Percentiles rank a stretch among this genome's conserved stretches.
phyloP scores from a whole-genome alignment of 225 moss, liverwort and hornwort genomes.

The Marchantia polymorpha region DNA sequence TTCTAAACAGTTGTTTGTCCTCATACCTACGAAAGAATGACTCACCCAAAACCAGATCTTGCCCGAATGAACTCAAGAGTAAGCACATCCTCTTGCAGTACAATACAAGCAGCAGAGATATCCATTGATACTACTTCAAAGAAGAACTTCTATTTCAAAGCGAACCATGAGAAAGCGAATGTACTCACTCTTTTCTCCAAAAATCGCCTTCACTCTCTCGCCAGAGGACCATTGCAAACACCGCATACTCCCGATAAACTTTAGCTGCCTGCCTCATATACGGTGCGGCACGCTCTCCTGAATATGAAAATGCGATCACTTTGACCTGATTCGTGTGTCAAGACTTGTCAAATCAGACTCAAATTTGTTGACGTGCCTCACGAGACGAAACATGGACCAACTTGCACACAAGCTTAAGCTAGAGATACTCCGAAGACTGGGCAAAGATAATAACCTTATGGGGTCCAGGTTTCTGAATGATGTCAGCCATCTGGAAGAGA shows the following conservation, averaged over 20 bases:
- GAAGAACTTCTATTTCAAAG: neutral
- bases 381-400: neutral
- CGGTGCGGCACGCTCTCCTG: slow-evolving; percentile 64
- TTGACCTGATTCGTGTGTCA: slow-evolving; percentile 43
- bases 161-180: neutral
- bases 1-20: neutral
- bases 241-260: slow-evolving; percentile 46
- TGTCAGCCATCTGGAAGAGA: slow-evolving; percentile 46
- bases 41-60: too few species aligned
- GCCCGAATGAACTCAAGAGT: neutral
- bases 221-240: slow-evolving; percentile 65
- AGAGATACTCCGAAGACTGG: neutral
- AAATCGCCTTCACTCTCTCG: slow-evolving; percentile 53
- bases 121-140: neutral
- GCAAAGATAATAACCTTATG: slow-evolving; percentile 48
- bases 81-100: neutral
- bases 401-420: neutral
- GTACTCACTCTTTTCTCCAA: slow-evolving; percentile 47
- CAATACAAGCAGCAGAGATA: neutral
- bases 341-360: neutral
- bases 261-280: slow-evolving; percentile 55
- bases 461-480: slow-evolving; percentile 50
- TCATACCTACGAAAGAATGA: too few species aligned
- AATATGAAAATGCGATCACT: slow-evolving; percentile 60
- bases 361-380: too few species aligned